Evolutionary conservation across 2,329 filamentous ascomycete species (phyloP), one percentile per base, ranked within the genome.

Genomic region (Penicillium sp.): DNA sequence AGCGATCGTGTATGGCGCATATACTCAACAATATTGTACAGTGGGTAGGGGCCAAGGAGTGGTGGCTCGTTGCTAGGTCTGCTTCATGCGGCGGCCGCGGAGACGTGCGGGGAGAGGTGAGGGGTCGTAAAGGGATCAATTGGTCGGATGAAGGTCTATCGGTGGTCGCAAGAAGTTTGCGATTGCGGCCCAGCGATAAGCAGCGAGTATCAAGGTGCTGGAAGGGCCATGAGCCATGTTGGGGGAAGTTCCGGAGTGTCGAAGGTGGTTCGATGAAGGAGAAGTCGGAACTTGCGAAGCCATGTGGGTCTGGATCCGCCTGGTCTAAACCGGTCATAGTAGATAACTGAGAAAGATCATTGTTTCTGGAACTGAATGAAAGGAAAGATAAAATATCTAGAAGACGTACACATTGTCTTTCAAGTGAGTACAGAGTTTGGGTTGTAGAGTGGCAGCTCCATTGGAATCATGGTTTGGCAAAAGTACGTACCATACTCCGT

Each of bases 321-420:
- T 50, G 41, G 57, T 48, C 53, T 59, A 62, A 62, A 58, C 61
- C 61, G 53, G 53, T 60, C 59, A 58, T 31, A 55, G 52, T 34
- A 57, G 55, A 28, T 34, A 15, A 20, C 10, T 35, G 47, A 31
- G 25, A 15, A 15, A 49, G 12, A 15, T 45, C 20, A 15, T 25
- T 7, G 6, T 22, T 5, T 45, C 42, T 5, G 11, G 37, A 55
- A 22, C 22, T 22, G 39, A 22, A 54, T 17, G 25, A 15, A 47
- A 10, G 22, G 14, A 34, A 11, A 48, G 17, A 14, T 34, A 34
- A 28, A 22, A 10, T 43, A 17, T 6, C 25, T 2, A 14, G 43
- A n/a, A 28, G 43, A 31, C 5, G n/a, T 31, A 15, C 25, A 45
- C 5, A 28, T 14, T 15, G 2, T 25, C 20, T 8, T 22, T 43